A percentile compares a stretch with the other conserved stretches of the same genome.
phyloP scores from a whole-genome alignment of 2,329 filamentous ascomycete species.

The Cordyceps cicadae region DNA sequence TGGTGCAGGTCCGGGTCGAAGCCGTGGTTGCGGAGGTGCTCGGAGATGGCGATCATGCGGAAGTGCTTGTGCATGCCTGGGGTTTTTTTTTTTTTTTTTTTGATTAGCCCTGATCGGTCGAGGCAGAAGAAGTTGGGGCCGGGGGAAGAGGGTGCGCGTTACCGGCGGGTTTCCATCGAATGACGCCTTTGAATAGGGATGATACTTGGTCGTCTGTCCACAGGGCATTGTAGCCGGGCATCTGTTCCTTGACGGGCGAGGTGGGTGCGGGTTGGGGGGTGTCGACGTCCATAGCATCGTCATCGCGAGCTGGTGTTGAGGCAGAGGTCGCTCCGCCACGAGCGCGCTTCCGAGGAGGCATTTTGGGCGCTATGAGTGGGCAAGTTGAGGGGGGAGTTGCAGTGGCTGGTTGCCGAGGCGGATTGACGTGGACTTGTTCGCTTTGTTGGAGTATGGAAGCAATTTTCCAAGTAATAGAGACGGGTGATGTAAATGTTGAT shows the following conservation, averaged over 20 bases:
- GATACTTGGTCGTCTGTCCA: slow-evolving; percentile 97
- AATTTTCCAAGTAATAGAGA: neutral
- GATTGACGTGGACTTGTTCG: neutral
- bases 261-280: slow-evolving; percentile 39
- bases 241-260: slow-evolving; percentile 25
- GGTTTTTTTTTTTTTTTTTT: neutral
- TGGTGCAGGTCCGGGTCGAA: slow-evolving; percentile 60
- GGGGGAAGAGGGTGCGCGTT: slow-evolving; percentile 9
- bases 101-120: neutral
- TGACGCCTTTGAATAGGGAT: slow-evolving; percentile 84
- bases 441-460: neutral
- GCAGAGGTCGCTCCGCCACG: slow-evolving; percentile 51
- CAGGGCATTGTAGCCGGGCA: slow-evolving; percentile 47
- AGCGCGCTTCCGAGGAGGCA: slow-evolving; percentile 65
- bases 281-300: slow-evolving; percentile 54
- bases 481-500: neutral
- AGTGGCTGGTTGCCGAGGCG: neutral
- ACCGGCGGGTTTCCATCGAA: slow-evolving; percentile 96
- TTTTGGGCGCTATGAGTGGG: slow-evolving; percentile 23
- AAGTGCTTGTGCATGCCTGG: slow-evolving; percentile 89
- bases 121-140: too few relatives aligned
- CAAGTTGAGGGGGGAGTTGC: neutral
- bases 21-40: slow-evolving; percentile 72
- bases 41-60: slow-evolving; percentile 77
- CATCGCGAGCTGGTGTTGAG: slow-evolving; percentile 44